A percentile compares a stretch with the other conserved stretches of the same genome.
These are phyloP conservation scores for Lactifluus pinguis DNA, from an alignment of 768 basidiomycete genomes.

Conservation along the genomic window DNA sequence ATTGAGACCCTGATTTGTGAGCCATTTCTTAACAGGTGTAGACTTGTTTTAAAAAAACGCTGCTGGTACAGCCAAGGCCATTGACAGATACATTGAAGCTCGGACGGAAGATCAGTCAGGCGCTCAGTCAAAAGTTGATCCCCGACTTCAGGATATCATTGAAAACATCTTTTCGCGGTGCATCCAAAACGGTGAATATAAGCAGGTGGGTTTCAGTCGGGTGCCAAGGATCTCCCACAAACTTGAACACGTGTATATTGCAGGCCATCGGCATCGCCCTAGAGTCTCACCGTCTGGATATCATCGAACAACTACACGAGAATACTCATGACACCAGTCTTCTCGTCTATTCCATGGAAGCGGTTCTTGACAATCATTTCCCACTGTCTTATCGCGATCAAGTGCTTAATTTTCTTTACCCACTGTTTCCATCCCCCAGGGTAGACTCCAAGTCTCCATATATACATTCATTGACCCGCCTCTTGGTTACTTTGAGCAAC, in stretches of 20 bases:
- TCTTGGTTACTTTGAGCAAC: constrained; percentile 82
- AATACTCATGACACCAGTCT: constrained; percentile 67
- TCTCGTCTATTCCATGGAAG: constrained; percentile 87
- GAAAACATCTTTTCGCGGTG: constrained; percentile 84
- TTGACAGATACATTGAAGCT: constrained; percentile 82
- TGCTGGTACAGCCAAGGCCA: constrained; percentile 67
- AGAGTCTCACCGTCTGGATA: constrained; percentile 81
- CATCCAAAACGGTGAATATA: constrained; percentile 82
- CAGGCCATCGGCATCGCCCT: constrained; percentile 94
- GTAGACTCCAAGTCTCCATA: constrained; percentile 67
- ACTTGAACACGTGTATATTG: constrained; percentile 7
- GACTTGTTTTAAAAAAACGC: background rate
- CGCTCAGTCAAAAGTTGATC: constrained; percentile 56
- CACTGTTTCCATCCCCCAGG: constrained; percentile 75
- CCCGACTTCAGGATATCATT: constrained; percentile 73
- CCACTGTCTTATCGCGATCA: constrained; percentile 78
- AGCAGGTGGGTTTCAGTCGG: constrained; percentile 49
- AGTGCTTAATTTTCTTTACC: constrained; percentile 68
- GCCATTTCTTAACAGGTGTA: constrained; percentile 28
- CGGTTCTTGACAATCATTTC: constrained; percentile 83
- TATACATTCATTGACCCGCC: constrained; percentile 73
- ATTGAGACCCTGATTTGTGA: constrained; percentile 90
- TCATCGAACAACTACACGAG: constrained; percentile 70
- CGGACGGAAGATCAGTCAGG: constrained; percentile 48
- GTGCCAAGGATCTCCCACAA: background rate